These are phyloP conservation scores for Anaeromyces robustus DNA, from an alignment of 192 early-diverging fungal species.

Conservation along the genomic window DNA sequence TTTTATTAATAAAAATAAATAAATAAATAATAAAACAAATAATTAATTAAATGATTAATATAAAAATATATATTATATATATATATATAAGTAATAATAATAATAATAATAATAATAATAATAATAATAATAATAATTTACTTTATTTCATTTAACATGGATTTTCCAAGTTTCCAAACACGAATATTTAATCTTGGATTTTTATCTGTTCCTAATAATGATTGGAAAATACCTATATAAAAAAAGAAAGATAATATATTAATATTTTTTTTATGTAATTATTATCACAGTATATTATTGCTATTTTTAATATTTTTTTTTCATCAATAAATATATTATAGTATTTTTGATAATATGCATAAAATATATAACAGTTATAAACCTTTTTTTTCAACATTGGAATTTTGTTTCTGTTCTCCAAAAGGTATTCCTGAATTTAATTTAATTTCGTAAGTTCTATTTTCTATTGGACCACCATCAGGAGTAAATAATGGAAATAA, in stretches of 20 bases:
- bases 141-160: constrained; percentile 20
- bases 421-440: constrained; percentile 26
- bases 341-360: no score
- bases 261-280: no score
- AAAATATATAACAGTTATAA: not conserved
- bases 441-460: constrained; percentile 24
- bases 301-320: no score
- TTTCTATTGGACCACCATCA: constrained; percentile 26
- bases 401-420: constrained; percentile 12
- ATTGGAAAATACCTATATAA: constrained; percentile 9
- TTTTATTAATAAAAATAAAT: not conserved
- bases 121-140: constrained; percentile 1
- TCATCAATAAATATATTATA: no score
- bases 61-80: no score
- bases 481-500: constrained; percentile 25
- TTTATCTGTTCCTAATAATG: constrained; percentile 10
- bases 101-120: no score
- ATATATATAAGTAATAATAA: no score
- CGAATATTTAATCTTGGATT: constrained; percentile 18
- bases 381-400: constrained; percentile 12
- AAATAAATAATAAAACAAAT: no score
- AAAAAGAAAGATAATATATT: no score
- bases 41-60: no score
- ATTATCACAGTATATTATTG: no score
- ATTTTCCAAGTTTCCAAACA: constrained; percentile 24